Percentiles rank a stretch among this genome's conserved stretches.
Conservation (phyloP, 2,329 filamentous ascomycete species). For the Claviceps humidiphila region DNA sequence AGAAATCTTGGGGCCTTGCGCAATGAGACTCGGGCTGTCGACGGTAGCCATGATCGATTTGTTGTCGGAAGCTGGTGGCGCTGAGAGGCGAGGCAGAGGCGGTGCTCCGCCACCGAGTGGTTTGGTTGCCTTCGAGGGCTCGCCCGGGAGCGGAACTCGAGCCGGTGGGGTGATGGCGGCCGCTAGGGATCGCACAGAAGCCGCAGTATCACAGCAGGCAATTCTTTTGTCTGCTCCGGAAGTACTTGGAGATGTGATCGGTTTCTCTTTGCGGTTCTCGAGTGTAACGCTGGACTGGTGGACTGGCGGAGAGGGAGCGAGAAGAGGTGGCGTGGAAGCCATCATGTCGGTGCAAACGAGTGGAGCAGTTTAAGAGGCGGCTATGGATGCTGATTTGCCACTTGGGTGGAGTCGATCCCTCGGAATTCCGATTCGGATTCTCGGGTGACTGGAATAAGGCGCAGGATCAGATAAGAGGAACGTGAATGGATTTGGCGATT, state of each 20-base stretch:
- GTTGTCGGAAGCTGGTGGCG: conserved; percentile 21
- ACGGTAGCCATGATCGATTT: conserved; percentile 36
- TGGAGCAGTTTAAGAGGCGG: conserved; percentile 6
- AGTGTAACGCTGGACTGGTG: background rate
- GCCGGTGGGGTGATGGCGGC: conserved; percentile 10
- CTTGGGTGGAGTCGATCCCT: conserved; percentile 8
- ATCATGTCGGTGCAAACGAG: conserved; percentile 10
- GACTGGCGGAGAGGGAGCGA: conserved; percentile 11
- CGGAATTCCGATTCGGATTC: conserved; percentile 15
- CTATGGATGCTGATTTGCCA: conserved; percentile 1
- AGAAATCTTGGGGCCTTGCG: conserved; percentile 34
- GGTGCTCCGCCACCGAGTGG: conserved; percentile 13
- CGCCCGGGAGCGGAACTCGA: conserved; percentile 13
- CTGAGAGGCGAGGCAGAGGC: conserved; percentile 18
- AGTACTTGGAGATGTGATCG: background rate
- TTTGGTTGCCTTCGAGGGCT: conserved; percentile 11
- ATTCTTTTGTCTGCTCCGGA: background rate
- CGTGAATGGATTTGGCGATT: background rate
- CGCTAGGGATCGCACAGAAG: conserved; percentile 1
- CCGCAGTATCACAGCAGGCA: conserved; percentile 8
- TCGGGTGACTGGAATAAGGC: background rate
- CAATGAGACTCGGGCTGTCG: conserved; percentile 26
- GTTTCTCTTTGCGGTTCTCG: background rate
- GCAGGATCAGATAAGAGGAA: conserved; percentile 6
- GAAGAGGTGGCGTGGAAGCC: conserved; percentile 10